Base-by-base conservation (phyloP, 768 basidiomycete genomes). In the Holtermanniella nyarrowii region DNA sequence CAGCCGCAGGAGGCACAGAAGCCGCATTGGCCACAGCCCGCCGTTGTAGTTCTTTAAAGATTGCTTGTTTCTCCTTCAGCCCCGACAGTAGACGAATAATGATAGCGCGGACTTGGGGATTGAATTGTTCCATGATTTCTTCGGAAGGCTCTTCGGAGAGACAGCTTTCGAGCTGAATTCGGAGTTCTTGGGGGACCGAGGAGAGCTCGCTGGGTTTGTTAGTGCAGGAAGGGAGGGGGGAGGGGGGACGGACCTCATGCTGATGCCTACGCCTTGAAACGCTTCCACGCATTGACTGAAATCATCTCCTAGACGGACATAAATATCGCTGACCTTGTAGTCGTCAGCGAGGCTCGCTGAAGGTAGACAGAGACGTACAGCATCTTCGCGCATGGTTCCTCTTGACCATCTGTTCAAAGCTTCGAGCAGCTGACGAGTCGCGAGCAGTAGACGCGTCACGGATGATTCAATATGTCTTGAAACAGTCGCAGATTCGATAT, bases 291-390 rank as follows among this genome's bases (percentile, higher is more conserved):
- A 90, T 14, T 81, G 80, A 66, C 96, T 96, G 76, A 99, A 97
- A 68, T 95, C 91, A 72, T 97, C 96, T 21, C 95, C 95, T 21
- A 99, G 77, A 49, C 82, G 81, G 49, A 99, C 95, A 72, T 99
- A 99, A 49, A 95, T 86, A 71, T 96, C 88, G 77, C 90, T 95
- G 67, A 99, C 89, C 59, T 86, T 47, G 3, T 3, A 21, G 3
- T 5, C 5, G 42, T 26, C 37, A 2, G 11, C 10, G 18, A 50
- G 26, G 43, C n/a, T 25, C 5, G 12, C 37, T n/a, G 4, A 20
- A 26, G 24, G 21, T 23, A 26, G 11, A 23, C 16, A 48, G 3
- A 25, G 22, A 57, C 63, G 51, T 47, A 68, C 68, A 49, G 58
- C 66, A 14, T 62, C 60, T 42, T 68, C 68, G 5, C 57, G 52